Percentiles rank a stretch among this genome's conserved stretches.
Conservation (phyloP, 257 asterid genomes). For the Gynochthodes officinalis region DNA sequence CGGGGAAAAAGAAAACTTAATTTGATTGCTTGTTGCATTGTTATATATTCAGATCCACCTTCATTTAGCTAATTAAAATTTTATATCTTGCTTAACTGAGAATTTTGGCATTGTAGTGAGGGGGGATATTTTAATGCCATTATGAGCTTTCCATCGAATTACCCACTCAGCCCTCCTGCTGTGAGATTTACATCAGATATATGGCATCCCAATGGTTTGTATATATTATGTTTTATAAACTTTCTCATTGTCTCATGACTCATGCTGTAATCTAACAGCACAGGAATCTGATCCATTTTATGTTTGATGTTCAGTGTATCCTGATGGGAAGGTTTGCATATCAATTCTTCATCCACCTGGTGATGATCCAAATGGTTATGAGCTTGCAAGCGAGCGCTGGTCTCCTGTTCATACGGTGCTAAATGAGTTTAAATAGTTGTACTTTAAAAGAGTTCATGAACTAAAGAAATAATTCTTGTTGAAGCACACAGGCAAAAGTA, state of each 20-base stretch:
- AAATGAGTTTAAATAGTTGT: background rate
- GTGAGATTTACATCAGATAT: constrained; percentile 85
- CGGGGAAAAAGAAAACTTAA: background rate
- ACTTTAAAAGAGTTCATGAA: background rate
- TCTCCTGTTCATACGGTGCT: constrained; percentile 95
- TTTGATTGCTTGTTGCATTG: background rate
- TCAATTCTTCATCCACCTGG: constrained; percentile 98
- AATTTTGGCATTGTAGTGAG: constrained; percentile 54
- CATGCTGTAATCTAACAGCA: background rate
- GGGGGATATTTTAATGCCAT: constrained; percentile 94
- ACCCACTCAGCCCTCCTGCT: constrained; percentile 88
- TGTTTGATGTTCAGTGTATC: constrained; percentile 57
- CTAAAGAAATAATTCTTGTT: background rate
- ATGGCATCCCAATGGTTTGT: constrained; percentile 98
- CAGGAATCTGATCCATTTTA: background rate
- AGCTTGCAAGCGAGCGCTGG: constrained; percentile 95
- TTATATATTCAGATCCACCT: background rate
- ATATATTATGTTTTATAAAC: constrained; percentile 1
- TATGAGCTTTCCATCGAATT: constrained; percentile 80
- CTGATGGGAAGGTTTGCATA: constrained; percentile 89
- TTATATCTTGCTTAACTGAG: constrained; percentile 4
- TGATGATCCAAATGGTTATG: constrained; percentile 96
- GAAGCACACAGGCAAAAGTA: background rate
- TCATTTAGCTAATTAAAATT: background rate
- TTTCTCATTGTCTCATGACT: background rate